phyloP scores from a whole-genome alignment of 1,139 yeast species.

The Yamadazyma sp. region DNA sequence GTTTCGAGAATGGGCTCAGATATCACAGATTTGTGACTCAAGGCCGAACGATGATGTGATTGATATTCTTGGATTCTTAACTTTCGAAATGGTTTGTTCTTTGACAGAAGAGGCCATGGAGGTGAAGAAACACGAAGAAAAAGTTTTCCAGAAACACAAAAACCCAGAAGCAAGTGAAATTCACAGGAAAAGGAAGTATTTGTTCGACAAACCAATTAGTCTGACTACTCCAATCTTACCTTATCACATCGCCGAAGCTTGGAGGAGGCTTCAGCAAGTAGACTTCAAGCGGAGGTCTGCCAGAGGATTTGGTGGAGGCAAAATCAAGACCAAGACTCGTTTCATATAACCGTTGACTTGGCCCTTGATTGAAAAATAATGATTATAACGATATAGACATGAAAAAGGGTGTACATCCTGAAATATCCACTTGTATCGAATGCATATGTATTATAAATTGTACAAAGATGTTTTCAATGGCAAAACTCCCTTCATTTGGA shows the following conservation, averaged over 20 bases:
- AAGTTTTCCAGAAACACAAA: conserved; percentile 32
- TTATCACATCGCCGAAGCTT: conserved; percentile 87
- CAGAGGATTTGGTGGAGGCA: conserved; percentile 78
- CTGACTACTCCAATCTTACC: conserved; percentile 80
- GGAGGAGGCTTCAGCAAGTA: conserved; percentile 73
- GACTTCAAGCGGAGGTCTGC: conserved; percentile 64
- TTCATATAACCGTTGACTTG: conserved; percentile 33
- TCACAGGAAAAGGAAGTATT: conserved; percentile 50
- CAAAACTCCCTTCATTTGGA: conserved; percentile 22
- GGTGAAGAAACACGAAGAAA: conserved; percentile 71
- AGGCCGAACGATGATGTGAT: conserved; percentile 96
- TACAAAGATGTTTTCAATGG: conserved; percentile 13
- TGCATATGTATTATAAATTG: too few relatives aligned
- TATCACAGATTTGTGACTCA: conserved; percentile 79
- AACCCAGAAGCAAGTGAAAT: conserved; percentile 22
- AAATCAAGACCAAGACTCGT: conserved; percentile 42
- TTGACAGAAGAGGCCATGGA: conserved; percentile 88
- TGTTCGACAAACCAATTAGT: conserved; percentile 91
- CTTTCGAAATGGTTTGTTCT: conserved; percentile 95
- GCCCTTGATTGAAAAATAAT: conserved; percentile 1
- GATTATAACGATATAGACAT: conserved; percentile 1
- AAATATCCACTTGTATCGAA: neutral
- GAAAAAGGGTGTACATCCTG: neutral
- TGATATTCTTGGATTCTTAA: conserved; percentile 90
- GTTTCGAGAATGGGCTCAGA: conserved; percentile 95